A percentile compares a stretch with the other conserved stretches of the same genome.
Evolutionary conservation across 208 protist species (phyloP).

Genomic region (Lotmaria passim): DNA sequence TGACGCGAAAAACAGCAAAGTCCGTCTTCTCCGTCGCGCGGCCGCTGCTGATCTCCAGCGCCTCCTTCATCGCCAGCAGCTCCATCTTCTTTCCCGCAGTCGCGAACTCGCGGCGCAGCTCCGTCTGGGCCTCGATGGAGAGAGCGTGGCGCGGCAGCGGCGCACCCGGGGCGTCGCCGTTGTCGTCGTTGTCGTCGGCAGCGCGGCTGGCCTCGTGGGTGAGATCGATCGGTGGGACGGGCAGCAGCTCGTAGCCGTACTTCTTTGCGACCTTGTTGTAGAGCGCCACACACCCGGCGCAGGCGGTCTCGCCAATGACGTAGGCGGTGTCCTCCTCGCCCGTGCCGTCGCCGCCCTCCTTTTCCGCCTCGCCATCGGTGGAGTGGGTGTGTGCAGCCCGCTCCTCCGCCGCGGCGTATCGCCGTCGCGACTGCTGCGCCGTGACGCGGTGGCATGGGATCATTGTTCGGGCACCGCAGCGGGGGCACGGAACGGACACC

Average conservation of each 20-base stretch:
- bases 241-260: slow-evolving; percentile 52
- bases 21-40: slow-evolving; percentile 45
- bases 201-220: slow-evolving; percentile 1
- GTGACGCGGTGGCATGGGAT: slow-evolving; percentile 63
- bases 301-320: slow-evolving; percentile 59
- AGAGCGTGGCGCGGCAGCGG: slow-evolving; percentile 53
- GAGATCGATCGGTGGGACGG: slow-evolving; percentile 23
- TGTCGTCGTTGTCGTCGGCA: slow-evolving; percentile 28
- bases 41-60: slow-evolving; percentile 72
- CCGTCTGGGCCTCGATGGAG: slow-evolving; percentile 53
- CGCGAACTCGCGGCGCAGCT: slow-evolving; percentile 56
- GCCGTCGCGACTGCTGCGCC: slow-evolving; percentile 29
- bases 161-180: slow-evolving; percentile 20
- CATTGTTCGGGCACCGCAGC: slow-evolving; percentile 63
- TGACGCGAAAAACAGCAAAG: slow-evolving; percentile 50
- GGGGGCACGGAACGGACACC: slow-evolving; percentile 67
- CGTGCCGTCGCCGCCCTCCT: slow-evolving; percentile 14
- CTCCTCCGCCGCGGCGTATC: slow-evolving; percentile 23
- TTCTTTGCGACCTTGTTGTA: slow-evolving; percentile 79
- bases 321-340: slow-evolving; percentile 23
- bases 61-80: slow-evolving; percentile 79
- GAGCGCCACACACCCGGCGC: slow-evolving; percentile 72
- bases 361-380: background rate
- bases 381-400: background rate
- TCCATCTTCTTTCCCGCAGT: slow-evolving; percentile 56